phyloP scores from a whole-genome alignment of 352 stramenopile species.

The Phytophthora fragariae region DNA sequence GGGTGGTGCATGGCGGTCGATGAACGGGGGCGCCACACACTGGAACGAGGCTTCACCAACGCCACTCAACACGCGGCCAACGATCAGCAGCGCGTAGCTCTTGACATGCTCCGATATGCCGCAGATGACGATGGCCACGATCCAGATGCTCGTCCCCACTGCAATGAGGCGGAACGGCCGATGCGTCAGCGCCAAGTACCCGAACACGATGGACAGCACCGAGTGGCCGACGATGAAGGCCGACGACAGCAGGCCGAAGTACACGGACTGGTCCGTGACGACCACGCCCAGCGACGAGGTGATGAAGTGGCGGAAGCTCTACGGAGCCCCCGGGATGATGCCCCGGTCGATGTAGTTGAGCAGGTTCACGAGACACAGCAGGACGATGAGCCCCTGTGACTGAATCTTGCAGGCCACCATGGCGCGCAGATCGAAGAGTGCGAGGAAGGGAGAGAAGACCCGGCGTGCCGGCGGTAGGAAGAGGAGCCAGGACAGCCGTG shows the following conservation, averaged over 20 bases:
- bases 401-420: conserved; percentile 34
- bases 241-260: conserved; percentile 78
- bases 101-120: conserved; percentile 62
- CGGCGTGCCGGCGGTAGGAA: conserved; percentile 3
- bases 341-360: conserved; percentile 95
- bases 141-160: conserved; percentile 79
- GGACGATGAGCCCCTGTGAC: conserved; percentile 61
- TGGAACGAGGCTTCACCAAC: conserved; percentile 89
- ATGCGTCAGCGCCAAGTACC: conserved; percentile 77
- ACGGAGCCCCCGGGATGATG: conserved; percentile 92
- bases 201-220: conserved; percentile 83
- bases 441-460: background rate
- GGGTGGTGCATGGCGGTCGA: conserved; percentile 76
- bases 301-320: conserved; percentile 85
- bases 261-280: conserved; percentile 48
- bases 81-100: conserved; percentile 80
- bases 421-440: conserved; percentile 26
- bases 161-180: conserved; percentile 83
- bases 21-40: conserved; percentile 87
- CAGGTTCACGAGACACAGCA: conserved; percentile 91
- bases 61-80: conserved; percentile 81
- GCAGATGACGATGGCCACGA: conserved; percentile 72
- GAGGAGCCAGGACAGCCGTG: conserved; percentile 4
- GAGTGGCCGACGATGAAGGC: conserved; percentile 91
- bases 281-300: conserved; percentile 48